Evolutionary conservation across 352 stramenopile species (phyloP).

Genomic region (Achlya hypogyna): DNA sequence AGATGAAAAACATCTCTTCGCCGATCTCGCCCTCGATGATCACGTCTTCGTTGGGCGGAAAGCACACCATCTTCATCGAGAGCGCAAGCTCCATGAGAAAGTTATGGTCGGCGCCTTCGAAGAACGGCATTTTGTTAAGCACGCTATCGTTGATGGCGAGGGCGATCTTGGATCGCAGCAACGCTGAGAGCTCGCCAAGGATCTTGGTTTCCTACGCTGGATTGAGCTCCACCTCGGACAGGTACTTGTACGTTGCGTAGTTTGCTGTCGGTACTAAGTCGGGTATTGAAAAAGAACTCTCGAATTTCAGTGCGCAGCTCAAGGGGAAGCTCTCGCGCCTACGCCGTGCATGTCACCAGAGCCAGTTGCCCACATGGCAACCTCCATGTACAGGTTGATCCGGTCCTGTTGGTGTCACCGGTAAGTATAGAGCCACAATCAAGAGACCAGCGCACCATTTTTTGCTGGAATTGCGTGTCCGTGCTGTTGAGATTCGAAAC

Average conservation of each 20-base stretch:
- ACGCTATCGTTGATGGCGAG: constrained; percentile 76
- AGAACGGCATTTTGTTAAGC: constrained; percentile 76
- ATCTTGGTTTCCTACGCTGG: constrained; percentile 42
- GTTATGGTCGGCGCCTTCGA: constrained; percentile 63
- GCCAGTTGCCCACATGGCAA: background rate
- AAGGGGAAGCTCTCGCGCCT: constrained; percentile 52
- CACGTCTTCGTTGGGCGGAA: constrained; percentile 64
- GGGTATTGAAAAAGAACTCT: constrained; percentile 76
- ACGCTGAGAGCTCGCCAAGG: constrained; percentile 50
- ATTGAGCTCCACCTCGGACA: background rate
- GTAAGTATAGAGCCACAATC: too few relatives aligned
- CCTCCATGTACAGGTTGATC: constrained; percentile 74
- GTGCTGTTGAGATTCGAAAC: constrained; percentile 65
- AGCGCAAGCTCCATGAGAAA: constrained; percentile 76
- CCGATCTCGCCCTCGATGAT: constrained; percentile 74
- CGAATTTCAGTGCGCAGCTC: constrained; percentile 67
- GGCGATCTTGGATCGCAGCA: constrained; percentile 68
- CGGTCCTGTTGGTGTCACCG: constrained; percentile 36
- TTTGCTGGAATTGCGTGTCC: constrained; percentile 51
- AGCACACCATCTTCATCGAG: constrained; percentile 78
- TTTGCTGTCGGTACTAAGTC: constrained; percentile 59
- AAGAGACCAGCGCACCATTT: constrained; percentile 30
- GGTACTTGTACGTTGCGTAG: constrained; percentile 29
- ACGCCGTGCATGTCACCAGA: background rate
- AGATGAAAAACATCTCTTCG: constrained; percentile 84